Conservation (phyloP, 805 yeast genomes). For the Kodamaea kaohsiungensis region DNA sequence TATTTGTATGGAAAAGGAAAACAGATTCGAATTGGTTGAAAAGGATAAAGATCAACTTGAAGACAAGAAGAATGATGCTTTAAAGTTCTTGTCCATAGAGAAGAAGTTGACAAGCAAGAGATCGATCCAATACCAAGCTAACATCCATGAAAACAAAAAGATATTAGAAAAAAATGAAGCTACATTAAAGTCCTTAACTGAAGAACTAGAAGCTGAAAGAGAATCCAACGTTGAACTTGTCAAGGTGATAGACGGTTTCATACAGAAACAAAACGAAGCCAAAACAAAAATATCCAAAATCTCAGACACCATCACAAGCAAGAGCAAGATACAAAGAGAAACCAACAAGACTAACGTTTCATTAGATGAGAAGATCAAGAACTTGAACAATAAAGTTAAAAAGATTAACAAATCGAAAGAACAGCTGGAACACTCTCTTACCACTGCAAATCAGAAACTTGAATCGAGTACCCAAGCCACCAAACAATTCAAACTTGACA, state of each 20-base stretch:
- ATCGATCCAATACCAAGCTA: constrained; percentile 58
- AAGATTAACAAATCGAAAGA: constrained; percentile 59
- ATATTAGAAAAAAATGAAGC: constrained; percentile 40
- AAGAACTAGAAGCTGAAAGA: constrained; percentile 45
- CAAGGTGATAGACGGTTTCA: constrained; percentile 33
- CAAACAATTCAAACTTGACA: constrained; percentile 43
- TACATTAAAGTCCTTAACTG: constrained; percentile 40
- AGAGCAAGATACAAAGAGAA: constrained; percentile 32
- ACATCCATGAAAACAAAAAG: constrained; percentile 40
- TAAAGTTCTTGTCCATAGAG: constrained; percentile 64
- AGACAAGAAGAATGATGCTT: constrained; percentile 71
- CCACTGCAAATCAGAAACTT: constrained; percentile 48
- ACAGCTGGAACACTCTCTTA: constrained; percentile 45
- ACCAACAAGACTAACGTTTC: constrained; percentile 58
- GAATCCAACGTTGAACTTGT: constrained; percentile 39
- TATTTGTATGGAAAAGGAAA: constrained; percentile 76
- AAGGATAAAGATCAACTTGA: constrained; percentile 65
- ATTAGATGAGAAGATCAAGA: constrained; percentile 74
- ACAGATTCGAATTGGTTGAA: constrained; percentile 75
- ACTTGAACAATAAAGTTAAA: constrained; percentile 55
- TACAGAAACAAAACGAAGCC: constrained; percentile 26
- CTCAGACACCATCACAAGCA: constrained; percentile 19
- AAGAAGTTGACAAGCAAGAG: constrained; percentile 55
- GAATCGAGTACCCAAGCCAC: constrained; percentile 47
- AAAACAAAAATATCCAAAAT: constrained; percentile 26